Conservation (phyloP, 1,284 basidiomycete genomes). For the Rugosomyces carneus region DNA sequence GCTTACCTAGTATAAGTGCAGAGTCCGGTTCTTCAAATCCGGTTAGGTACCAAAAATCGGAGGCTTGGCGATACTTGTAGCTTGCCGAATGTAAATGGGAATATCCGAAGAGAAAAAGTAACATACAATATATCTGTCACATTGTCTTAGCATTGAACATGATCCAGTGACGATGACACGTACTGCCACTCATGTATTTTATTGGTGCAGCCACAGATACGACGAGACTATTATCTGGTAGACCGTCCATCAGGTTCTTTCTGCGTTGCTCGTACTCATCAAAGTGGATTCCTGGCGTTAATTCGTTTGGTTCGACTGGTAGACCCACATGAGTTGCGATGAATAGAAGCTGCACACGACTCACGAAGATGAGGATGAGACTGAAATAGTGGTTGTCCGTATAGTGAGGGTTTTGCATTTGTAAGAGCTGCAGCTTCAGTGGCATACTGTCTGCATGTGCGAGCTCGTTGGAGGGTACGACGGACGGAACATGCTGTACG, state of each 20-base stretch:
- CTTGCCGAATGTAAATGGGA: constrained; percentile 34
- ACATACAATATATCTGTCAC: constrained; percentile 45
- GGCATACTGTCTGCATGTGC: constrained; percentile 24
- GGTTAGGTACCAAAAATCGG: constrained; percentile 92
- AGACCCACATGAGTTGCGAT: constrained; percentile 10
- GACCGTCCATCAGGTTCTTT: constrained; percentile 62
- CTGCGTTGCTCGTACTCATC: constrained; percentile 83
- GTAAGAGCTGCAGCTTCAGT: constrained; percentile 23
- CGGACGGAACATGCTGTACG: constrained; percentile 13
- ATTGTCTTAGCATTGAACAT: constrained; percentile 2
- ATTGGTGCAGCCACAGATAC: constrained; percentile 77
- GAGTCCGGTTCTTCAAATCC: constrained; percentile 94
- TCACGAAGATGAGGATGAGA: constrained; percentile 78
- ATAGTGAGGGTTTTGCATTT: constrained; percentile 52
- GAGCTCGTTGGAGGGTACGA: constrained; percentile 11
- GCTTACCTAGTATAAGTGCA: constrained; percentile 72
- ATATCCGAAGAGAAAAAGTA: neutral
- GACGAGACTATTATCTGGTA: constrained; percentile 77
- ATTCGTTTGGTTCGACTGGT: constrained; percentile 52
- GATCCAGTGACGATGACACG: constrained; percentile 28
- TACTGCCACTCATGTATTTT: constrained; percentile 85
- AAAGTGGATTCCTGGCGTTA: constrained; percentile 81
- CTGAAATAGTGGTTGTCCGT: constrained; percentile 70
- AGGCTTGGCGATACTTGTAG: constrained; percentile 93
- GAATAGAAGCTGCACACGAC: constrained; percentile 16